Conservation (phyloP, 495 filamentous ascomycete species). For the Lepraria neglecta region DNA sequence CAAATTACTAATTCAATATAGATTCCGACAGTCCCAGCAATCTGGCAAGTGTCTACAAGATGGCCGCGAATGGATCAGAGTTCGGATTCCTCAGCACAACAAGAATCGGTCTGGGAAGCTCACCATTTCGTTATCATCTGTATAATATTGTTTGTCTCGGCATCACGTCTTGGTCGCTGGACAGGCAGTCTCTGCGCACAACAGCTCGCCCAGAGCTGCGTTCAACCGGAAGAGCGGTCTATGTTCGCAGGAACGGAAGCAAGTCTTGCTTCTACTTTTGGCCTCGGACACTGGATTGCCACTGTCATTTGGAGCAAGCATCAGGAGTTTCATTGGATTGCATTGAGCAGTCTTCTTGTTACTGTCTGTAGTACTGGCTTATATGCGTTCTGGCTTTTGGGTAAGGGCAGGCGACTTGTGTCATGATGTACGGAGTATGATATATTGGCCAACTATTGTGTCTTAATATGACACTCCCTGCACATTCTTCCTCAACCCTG, state of each 20-base stretch:
- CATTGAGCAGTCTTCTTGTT: constrained; percentile 5
- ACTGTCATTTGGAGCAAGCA: constrained; percentile 3
- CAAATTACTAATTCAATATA: neutral
- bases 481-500: neutral
- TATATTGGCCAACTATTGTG: neutral
- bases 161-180: constrained; percentile 12
- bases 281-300: constrained; percentile 5
- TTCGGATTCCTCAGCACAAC: neutral
- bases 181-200: constrained; percentile 6
- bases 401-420: neutral
- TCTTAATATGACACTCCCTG: neutral
- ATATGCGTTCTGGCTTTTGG: constrained; percentile 13
- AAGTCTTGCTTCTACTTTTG: constrained; percentile 10
- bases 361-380: constrained; percentile 1
- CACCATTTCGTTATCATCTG: neutral
- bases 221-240: neutral
- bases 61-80: neutral
- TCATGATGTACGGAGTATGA: neutral
- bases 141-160: constrained; percentile 12
- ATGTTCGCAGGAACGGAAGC: constrained; percentile 18
- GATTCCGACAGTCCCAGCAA: constrained; percentile 3
- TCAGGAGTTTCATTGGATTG: constrained; percentile 10
- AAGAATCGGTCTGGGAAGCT: neutral
- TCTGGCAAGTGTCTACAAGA: constrained; percentile 1
- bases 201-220: constrained; percentile 14